Evolutionary conservation across 139 green algal genomes (phyloP).

Genomic region (Chlorella sorokiniana): DNA sequence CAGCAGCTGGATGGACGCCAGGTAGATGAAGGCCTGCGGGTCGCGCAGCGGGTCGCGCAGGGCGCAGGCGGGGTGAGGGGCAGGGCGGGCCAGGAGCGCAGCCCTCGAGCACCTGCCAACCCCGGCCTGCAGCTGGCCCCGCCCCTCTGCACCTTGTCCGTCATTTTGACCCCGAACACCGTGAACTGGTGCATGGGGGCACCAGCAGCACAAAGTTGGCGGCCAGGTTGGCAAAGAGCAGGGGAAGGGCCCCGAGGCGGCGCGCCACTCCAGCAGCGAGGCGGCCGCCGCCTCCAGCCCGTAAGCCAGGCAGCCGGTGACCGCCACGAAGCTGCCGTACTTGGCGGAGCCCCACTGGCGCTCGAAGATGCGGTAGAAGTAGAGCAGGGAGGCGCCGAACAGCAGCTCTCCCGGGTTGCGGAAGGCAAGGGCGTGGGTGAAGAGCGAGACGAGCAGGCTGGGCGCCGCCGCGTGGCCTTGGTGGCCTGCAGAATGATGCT

Average conservation of each 20-base stretch:
- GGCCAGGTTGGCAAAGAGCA: conserved; percentile 69
- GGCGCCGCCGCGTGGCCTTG: conserved; percentile 23
- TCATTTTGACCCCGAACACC: conserved; percentile 60
- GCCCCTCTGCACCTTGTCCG: conserved; percentile 61
- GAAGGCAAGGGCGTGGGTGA: conserved; percentile 50
- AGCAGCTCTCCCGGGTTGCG: conserved; percentile 58
- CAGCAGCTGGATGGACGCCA: conserved; percentile 70
- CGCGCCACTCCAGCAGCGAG: background rate
- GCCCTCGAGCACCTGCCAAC: background rate
- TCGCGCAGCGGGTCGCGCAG: background rate
- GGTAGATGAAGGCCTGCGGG: conserved; percentile 63
- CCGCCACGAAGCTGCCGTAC: conserved; percentile 56
- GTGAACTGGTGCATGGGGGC: conserved; percentile 55
- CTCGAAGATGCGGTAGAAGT: conserved; percentile 71
- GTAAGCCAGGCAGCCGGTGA: conserved; percentile 37
- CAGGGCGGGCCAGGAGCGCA: background rate
- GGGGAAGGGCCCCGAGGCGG: conserved; percentile 48
- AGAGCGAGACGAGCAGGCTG: conserved; percentile 27
- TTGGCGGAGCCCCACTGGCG: conserved; percentile 57
- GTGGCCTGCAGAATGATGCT: conserved; percentile 49
- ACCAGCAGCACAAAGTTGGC: conserved; percentile 63
- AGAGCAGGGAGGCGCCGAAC: conserved; percentile 53
- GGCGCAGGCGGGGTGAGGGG: background rate
- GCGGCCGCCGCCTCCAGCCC: conserved; percentile 39
- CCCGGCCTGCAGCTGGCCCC: background rate